Evolutionary conservation across 2,329 filamentous ascomycete genomes (phyloP).

Genomic region (Aureobasidium lini): DNA sequence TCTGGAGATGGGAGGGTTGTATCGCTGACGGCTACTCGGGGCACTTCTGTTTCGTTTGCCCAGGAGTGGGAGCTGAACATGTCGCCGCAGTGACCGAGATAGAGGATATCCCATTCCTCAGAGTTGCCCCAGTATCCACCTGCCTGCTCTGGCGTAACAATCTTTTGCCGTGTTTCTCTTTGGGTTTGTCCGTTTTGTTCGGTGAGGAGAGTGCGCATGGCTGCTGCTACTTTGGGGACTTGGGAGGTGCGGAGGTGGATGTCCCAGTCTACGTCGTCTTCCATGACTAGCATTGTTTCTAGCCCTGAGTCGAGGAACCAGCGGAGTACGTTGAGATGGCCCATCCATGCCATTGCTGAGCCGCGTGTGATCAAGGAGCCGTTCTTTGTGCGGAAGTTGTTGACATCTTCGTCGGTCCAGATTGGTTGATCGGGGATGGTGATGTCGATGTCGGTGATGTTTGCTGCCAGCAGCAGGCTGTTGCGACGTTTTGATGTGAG

Average conservation of each 20-base stretch:
- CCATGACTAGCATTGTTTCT: conserved; percentile 37
- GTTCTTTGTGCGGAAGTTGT: conserved; percentile 22
- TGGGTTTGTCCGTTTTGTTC: background rate
- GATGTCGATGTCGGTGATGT: conserved; percentile 32
- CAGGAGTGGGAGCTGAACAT: conserved; percentile 25
- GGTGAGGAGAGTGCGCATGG: conserved; percentile 28
- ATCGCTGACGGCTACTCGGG: conserved; percentile 28
- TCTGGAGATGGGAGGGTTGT: conserved; percentile 29
- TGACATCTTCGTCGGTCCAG: conserved; percentile 31
- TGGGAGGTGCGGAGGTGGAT: conserved; percentile 37
- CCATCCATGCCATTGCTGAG: conserved; percentile 34
- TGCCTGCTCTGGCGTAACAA: background rate
- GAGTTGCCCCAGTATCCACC: conserved; percentile 33
- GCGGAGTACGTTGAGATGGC: conserved; percentile 32
- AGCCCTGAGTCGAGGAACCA: conserved; percentile 36
- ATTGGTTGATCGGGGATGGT: conserved; percentile 31
- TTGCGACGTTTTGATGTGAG: conserved; percentile 28
- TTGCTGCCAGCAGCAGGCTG: conserved; percentile 30
- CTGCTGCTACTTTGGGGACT: conserved; percentile 34
- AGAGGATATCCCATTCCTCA: conserved; percentile 32
- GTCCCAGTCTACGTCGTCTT: conserved; percentile 42
- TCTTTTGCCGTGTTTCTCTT: background rate
- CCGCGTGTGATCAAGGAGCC: conserved; percentile 29
- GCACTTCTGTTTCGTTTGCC: conserved; percentile 22
- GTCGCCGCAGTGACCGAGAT: conserved; percentile 38